These are phyloP conservation scores for Rubroshorea leprosula DNA, from an alignment of 345 rosid species.

Conservation along the genomic window DNA sequence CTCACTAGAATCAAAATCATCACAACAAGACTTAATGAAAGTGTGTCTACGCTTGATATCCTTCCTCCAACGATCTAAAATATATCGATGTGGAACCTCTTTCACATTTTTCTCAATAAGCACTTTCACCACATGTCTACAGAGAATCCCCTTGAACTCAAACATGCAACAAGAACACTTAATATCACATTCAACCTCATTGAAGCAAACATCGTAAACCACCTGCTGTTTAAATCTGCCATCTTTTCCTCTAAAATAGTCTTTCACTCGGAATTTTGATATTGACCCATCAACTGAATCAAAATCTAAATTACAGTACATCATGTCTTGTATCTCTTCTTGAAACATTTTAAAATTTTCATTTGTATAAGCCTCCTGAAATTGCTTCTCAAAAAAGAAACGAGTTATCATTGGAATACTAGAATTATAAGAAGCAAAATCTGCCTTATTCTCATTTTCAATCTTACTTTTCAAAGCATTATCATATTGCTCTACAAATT, in stretches of 20 bases:
- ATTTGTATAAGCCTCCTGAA: conserved; percentile 26
- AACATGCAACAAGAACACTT: conserved; percentile 29
- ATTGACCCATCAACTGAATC: no score
- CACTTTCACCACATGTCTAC: conserved; percentile 28
- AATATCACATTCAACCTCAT: no score
- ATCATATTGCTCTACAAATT: no score
- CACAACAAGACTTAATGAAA: no score
- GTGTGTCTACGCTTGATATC: no score
- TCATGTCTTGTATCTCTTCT: no score
- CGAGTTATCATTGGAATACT: no score
- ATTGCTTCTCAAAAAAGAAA: conserved; percentile 28
- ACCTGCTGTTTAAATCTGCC: conserved; percentile 27
- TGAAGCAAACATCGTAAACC: conserved; percentile 11
- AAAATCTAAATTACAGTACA: no score
- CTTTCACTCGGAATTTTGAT: no score
- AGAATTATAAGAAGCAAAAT: no score
- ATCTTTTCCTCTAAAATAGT: conserved; percentile 23
- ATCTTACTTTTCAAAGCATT: no score
- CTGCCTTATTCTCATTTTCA: no score
- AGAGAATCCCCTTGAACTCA: conserved; percentile 29
- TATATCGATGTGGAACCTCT: conserved; percentile 24
- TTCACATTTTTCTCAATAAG: conserved; percentile 22
- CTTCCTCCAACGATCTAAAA: conserved; percentile 29
- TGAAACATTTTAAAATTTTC: conserved; percentile 25
- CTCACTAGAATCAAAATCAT: not conserved